Conservation (phyloP, 2,329 filamentous ascomycete genomes). For the Fusarium irregulare region DNA sequence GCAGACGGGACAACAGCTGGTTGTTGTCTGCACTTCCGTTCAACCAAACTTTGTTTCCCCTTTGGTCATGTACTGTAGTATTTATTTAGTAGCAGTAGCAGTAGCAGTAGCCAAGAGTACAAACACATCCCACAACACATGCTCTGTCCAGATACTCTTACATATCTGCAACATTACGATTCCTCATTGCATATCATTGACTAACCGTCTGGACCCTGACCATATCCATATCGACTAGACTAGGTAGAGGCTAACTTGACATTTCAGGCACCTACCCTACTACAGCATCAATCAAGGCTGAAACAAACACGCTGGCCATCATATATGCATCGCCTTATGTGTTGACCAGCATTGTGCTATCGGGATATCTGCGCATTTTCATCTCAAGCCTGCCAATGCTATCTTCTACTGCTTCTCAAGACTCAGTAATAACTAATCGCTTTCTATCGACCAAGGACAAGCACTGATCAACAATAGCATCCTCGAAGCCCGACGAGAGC, state of each 20-base stretch:
- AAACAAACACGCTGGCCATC: constrained; percentile 26
- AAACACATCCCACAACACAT: not conserved
- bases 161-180: not conserved
- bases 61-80: not conserved
- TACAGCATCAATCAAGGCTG: constrained; percentile 20
- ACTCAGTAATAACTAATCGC: not conserved
- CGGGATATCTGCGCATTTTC: not conserved
- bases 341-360: not conserved
- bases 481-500: constrained; percentile 18
- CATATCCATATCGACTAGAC: not conserved
- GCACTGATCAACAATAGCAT: constrained; percentile 20
- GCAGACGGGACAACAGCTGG: not conserved
- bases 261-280: constrained; percentile 15
- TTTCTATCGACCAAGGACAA: not conserved
- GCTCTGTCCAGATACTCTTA: not conserved
- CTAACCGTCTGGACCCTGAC: constrained; percentile 4
- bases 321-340: not conserved
- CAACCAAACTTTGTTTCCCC: not conserved
- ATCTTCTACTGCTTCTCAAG: not conserved
- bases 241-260: constrained; percentile 7
- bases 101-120: not conserved
- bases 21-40: not conserved
- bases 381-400: not conserved
- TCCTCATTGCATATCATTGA: not conserved
- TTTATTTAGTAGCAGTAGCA: not conserved